Base-by-base conservation (phyloP, 352 stramenopile species). In the Pythium sukuiense region DNA sequence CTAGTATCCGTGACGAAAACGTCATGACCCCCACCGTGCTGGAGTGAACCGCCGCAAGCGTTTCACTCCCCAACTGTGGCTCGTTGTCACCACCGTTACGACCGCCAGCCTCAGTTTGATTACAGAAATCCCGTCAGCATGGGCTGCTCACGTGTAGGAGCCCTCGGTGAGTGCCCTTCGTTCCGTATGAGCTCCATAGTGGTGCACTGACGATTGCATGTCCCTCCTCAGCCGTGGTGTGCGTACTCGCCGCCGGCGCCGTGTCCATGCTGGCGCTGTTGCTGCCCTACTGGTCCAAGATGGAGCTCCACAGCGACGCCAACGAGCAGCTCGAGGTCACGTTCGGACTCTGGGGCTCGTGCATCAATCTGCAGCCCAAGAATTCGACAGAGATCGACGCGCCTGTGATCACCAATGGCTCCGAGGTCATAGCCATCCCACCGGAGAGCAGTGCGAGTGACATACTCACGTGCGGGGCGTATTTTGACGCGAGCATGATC, bases 341-440 rank as follows among this genome's bases (percentile, higher is more conserved):
- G 3, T 76, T 85, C 48, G 79, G 81, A 0, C 65, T 88, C 11
- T 89, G 81, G 81, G 81, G 77, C 3, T 77, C 79, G 0, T 89
- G 79, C 20, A 60, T 88, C 27, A 83, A 76, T 61, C 58, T 81
- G 11, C 70, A 83, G 69, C 72, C 73, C 18, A 66, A 45, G 29
- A 66, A 65, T 7, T 59, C 57, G 0, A 53, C 27, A 5, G 56
- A 32, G 18, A 45, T 55, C 20, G 54, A 65, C 13, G 58, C 68
- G 3, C 63, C 63, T 2, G 63, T 71, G 29, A 41, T 73, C 29
- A 69, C 46, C 14, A 73, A 68, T 9, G 66, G 61, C 39, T 63
- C 60, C 5, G 67, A 67, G 43, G 67, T 73, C 39, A 67, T 67
- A 27, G 67, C 61, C 0, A 61, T 70, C 50, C 50, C 64, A n/a